Evolutionary conservation across 1,284 basidiomycete genomes (phyloP), one percentile per base, ranked within the genome.

Genomic region (Moesziomyces globuligerus): DNA sequence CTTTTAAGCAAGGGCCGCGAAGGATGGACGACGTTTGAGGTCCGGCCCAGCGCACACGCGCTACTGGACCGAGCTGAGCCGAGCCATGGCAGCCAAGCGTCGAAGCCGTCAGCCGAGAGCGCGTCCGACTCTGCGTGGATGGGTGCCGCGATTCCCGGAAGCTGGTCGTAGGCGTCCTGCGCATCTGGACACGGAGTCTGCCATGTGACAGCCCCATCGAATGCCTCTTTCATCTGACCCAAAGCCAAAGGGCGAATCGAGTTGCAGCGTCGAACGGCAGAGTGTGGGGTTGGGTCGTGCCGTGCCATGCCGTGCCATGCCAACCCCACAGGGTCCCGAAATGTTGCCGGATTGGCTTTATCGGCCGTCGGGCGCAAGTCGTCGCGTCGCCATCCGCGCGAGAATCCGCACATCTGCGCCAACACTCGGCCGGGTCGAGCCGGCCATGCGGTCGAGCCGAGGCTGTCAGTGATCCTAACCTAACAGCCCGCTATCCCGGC

Each of bases 281-380:
- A n/a, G n/a, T n/a, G n/a, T n/a, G n/a, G n/a, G n/a, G n/a, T n/a
- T n/a, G n/a, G n/a, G n/a, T n/a, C n/a, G n/a, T n/a, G n/a, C n/a
- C n/a, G n/a, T n/a, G n/a, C n/a, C n/a, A n/a, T n/a, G 11, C 23
- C 21, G 15, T 9, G 13, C 15, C 7, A 28, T 26, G 37, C 13
- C 32, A 34, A 17, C 32, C 32, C 32, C 32, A 17, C 38, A 62
- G 53, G 48, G 60, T 56, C 48, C 45, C 32, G 32, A 34, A 13
- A 34, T n/a, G n/a, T 24, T n/a, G 1, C 13, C 24, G 17, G 3
- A n/a, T 21, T 32, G 51, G 55, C 62, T 66, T 58, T 66, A 42
- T 66, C 62, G 62, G 62, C 62, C 62, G 55, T 66, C 55, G 62
- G 40, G 24, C 34, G 9, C 25, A 13, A 11, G 10, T 46, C 15